Evolutionary conservation across 805 yeast species (phyloP), one percentile per base, ranked within the genome.

Genomic region (Saturnispora quitensis): DNA sequence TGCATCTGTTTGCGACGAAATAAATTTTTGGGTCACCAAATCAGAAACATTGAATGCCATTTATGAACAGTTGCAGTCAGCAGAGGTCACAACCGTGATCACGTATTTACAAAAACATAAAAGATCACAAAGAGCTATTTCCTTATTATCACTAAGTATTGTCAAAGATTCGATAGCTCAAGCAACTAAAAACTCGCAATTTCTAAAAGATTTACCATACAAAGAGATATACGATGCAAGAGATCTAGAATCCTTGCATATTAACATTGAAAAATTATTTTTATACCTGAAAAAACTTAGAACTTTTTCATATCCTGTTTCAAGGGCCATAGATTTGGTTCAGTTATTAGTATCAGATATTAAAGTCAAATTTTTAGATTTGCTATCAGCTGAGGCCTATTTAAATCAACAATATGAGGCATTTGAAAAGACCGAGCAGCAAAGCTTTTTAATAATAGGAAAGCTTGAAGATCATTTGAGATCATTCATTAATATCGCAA

Each of bases 121-220:
- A 58, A 72, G 97, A 56, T 86, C 82, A 61, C 95, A 86, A 62
- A 82, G 88, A 1, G 82, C 90, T 0, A 77, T 80, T n/a, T 75
- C 84, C 35, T 84, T 86, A 59, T 69, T 77, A 34, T 78, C 88
- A 5, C 95, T 87, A 60, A 80, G 85, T 2, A 87, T 88, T 0
- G 66, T 91, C 20, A 65, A 70, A 36, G 81, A 78, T 27, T 78
- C 84, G 15, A 55, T 79, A 12, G 68, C 69, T 4, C 66, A 66
- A 22, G 78, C 89, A 0, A 68, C 70, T 12, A 71, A 73, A n/a
- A 81, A 82, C 61, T 82, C 81, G 56, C 76, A 77, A 8, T 68
- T 91, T 27, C 68, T 89, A 57, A 76, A 77, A 45, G 93, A 84
- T 50, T 69, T 90, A 13, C 95, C 96, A 0, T 64, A 88, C 1